Evolutionary conservation across 2,329 filamentous ascomycete species (phyloP), one percentile per base, ranked within the genome.

Genomic region (Aspergillaceae sp.): DNA sequence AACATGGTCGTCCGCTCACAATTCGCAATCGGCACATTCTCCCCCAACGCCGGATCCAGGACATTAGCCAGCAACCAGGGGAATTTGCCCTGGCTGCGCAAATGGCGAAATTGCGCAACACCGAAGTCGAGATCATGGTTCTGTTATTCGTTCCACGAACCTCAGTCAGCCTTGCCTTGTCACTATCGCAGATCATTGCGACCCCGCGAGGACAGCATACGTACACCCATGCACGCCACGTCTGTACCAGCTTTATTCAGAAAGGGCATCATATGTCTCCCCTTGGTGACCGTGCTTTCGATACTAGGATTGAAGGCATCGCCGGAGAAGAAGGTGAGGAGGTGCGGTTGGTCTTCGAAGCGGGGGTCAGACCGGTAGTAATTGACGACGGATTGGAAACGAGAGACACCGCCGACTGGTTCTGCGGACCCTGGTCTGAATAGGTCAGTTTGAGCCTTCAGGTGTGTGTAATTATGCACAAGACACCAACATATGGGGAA

Each of bases 91-190:
- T 87, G 82, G 32, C 74, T 73, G 4, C 83, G 75, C 42, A 95
- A 73, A 58, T 88, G 75, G 46, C 80, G 74, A 62, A 90, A 90
- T 63, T 94, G 88, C 46, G 77, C 75, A 36, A 94, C 84, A 8
- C 89, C 90, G 66, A 95, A 95, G 69, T 95, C 90, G 45, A 95
- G 80, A 62, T 95, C 90, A 64, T 95, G 89, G 62, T 95, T 95
- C 78, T 88, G 51, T 28, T 37, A 8, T 36, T 30, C 48, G 51
- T 47, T 54, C 48, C 42, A 52, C 36, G 26, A 38, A 29, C 44
- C 30, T 47, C 35, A 47, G 34, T 19, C 19, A 19, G 19, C 19
- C 19, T 19, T 19, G 19, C 19, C 19, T 19, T 19, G 19, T 19
- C 2, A 19, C 19, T 19, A 19, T 19, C 19, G 19, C 19, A 19